A percentile compares a stretch with the other conserved stretches of the same genome.
These are phyloP conservation scores for Didymella glomerata DNA, from an alignment of 2,329 filamentous ascomycete genomes.

Conservation along the genomic window DNA sequence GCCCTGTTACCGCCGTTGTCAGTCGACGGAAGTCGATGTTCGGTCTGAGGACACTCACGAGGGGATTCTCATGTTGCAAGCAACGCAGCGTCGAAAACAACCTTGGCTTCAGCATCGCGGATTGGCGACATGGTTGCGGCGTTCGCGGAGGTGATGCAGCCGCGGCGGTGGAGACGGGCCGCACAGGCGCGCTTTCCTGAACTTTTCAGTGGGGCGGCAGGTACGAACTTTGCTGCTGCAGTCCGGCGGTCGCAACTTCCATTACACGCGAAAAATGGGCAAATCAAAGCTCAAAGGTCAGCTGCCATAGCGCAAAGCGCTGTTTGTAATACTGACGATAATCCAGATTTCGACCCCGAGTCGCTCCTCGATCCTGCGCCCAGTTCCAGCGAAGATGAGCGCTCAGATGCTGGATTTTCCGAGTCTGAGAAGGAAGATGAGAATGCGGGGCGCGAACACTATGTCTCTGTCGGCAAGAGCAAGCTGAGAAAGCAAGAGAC, in stretches of 20 bases:
- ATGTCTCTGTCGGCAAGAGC: conserved; percentile 83
- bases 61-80: conserved; percentile 82
- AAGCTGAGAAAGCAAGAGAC: conserved; percentile 79
- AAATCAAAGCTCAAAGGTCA: conserved; percentile 46
- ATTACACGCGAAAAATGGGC: conserved; percentile 29
- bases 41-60: conserved; percentile 62
- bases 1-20: conserved; percentile 64
- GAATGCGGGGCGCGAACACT: conserved; percentile 81
- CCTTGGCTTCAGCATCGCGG: conserved; percentile 53
- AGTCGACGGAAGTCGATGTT: neutral
- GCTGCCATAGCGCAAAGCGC: neutral
- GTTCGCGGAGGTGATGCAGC: conserved; percentile 32
- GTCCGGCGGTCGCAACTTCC: conserved; percentile 8
- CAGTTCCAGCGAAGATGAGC: conserved; percentile 65
- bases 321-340: neutral
- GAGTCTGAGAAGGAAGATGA: conserved; percentile 51
- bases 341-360: conserved; percentile 81
- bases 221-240: conserved; percentile 28
- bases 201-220: conserved; percentile 44
- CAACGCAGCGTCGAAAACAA: conserved; percentile 62
- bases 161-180: conserved; percentile 22
- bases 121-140: conserved; percentile 32
- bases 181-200: conserved; percentile 14
- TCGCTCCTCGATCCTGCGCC: conserved; percentile 66
- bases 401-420: conserved; percentile 57